Conservation (phyloP, 2,329 filamentous ascomycete species). For the Cytospora leucostoma region DNA sequence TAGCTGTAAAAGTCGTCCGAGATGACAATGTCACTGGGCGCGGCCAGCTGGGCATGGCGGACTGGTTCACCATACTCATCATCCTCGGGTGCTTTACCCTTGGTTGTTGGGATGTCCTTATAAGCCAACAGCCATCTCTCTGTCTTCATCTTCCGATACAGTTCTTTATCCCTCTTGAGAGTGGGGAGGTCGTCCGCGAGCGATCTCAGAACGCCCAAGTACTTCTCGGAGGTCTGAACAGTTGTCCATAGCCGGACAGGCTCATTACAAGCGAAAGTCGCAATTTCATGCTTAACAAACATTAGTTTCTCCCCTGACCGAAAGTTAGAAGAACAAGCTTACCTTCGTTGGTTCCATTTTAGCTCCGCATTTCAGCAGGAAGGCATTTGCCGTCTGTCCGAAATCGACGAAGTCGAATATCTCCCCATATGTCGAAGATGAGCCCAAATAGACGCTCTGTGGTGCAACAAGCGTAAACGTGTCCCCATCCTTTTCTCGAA, state of each 20-base stretch:
- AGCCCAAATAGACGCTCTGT: slow-evolving; percentile 78
- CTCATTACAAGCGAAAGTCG: slow-evolving; percentile 78
- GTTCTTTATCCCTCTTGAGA: slow-evolving; percentile 75
- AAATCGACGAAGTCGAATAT: slow-evolving; percentile 99
- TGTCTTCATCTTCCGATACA: slow-evolving; percentile 74
- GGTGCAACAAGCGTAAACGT: slow-evolving; percentile 63
- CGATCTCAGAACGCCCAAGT: slow-evolving; percentile 77
- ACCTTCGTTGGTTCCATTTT: slow-evolving; percentile 81
- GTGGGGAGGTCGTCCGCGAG: slow-evolving; percentile 71
- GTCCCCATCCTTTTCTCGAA: slow-evolving; percentile 42
- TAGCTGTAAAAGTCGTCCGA: slow-evolving; percentile 89
- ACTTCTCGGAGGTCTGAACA: slow-evolving; percentile 81
- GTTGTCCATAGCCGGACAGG: slow-evolving; percentile 79
- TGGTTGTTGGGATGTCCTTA: slow-evolving; percentile 63
- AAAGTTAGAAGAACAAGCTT: not conserved
- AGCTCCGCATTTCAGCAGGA: slow-evolving; percentile 84
- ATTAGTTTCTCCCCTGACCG: not conserved
- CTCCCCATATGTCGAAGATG: slow-evolving; percentile 68
- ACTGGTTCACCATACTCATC: slow-evolving; percentile 66
- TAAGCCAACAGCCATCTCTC: slow-evolving; percentile 82
- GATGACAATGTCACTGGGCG: slow-evolving; percentile 72
- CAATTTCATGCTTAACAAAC: slow-evolving; percentile 66
- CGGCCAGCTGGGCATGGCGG: slow-evolving; percentile 76
- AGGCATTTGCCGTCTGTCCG: slow-evolving; percentile 81
- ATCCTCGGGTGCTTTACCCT: slow-evolving; percentile 51